Conservation (phyloP, 768 basidiomycete genomes). For the Pisolithus marmoratus region DNA sequence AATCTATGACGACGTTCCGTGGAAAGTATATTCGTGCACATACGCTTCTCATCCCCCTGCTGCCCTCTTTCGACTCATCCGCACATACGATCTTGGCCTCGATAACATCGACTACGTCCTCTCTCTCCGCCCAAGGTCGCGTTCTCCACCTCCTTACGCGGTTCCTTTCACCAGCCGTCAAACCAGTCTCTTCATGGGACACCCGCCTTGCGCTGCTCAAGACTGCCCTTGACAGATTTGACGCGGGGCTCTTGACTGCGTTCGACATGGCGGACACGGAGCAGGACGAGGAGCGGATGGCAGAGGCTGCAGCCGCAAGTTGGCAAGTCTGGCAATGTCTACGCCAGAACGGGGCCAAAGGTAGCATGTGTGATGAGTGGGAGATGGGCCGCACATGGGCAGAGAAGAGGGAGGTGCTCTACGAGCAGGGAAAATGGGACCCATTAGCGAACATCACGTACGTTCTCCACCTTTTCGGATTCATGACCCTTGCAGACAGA, state of each 20-base stretch:
- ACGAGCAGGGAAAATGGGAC: conserved; percentile 75
- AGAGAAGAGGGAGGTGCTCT: conserved; percentile 92
- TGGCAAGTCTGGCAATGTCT: conserved; percentile 71
- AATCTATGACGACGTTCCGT: conserved; percentile 33
- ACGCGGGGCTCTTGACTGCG: conserved; percentile 75
- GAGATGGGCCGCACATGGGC: conserved; percentile 95
- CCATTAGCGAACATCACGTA: conserved; percentile 79
- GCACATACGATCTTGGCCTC: conserved; percentile 62
- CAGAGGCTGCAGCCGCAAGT: conserved; percentile 72
- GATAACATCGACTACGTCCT: conserved; percentile 32
- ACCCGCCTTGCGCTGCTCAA: conserved; percentile 60
- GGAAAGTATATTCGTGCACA: conserved; percentile 65
- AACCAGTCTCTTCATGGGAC: conserved; percentile 68
- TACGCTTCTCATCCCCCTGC: conserved; percentile 53
- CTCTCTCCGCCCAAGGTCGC: conserved; percentile 52
- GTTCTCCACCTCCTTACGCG: conserved; percentile 64
- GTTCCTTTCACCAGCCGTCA: conserved; percentile 66
- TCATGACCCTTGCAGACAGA: not conserved
- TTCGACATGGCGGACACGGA: conserved; percentile 84
- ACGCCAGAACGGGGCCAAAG: conserved; percentile 19
- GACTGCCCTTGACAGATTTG: conserved; percentile 82
- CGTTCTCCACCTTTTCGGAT: conserved; percentile 20
- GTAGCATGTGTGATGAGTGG: conserved; percentile 47
- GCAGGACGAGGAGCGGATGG: conserved; percentile 72
- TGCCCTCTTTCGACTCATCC: conserved; percentile 51